These are phyloP conservation scores for Calonectria henricotiae DNA, from an alignment of 2,329 filamentous ascomycete genomes.

Conservation along the genomic window DNA sequence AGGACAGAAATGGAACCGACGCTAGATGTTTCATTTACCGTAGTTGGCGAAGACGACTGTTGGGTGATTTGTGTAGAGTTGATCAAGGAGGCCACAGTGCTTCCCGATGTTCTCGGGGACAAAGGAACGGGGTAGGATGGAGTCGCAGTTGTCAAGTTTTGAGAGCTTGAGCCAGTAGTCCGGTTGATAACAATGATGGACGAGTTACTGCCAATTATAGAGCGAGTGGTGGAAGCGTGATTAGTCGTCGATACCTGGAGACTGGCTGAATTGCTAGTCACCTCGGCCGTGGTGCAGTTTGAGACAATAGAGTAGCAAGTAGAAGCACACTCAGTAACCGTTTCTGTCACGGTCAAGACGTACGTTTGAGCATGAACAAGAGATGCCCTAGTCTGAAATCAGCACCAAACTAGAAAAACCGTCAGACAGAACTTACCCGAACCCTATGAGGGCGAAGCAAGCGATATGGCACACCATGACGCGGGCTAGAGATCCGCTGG, in stretches of 20 bases:
- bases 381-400: constrained; percentile 47
- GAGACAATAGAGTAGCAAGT: constrained; percentile 48
- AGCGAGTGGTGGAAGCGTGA: background rate
- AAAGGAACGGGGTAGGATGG: background rate
- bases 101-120: background rate
- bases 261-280: background rate
- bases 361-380: constrained; percentile 48
- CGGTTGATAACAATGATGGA: constrained; percentile 6
- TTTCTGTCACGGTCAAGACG: constrained; percentile 56
- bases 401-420: constrained; percentile 8
- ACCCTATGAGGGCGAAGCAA: constrained; percentile 52
- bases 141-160: background rate
- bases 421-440: constrained; percentile 48
- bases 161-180: constrained; percentile 1
- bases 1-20: background rate
- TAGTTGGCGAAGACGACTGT: background rate
- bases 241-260: background rate
- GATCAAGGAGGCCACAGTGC: background rate
- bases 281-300: constrained; percentile 46
- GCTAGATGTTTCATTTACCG: background rate
- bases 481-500: background rate
- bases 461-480: constrained; percentile 48
- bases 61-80: constrained; percentile 1
- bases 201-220: background rate
- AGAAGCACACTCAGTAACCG: constrained; percentile 53